Conservation (phyloP, 2,329 filamentous ascomycete species). For the Colletotrichum graminicola region DNA sequence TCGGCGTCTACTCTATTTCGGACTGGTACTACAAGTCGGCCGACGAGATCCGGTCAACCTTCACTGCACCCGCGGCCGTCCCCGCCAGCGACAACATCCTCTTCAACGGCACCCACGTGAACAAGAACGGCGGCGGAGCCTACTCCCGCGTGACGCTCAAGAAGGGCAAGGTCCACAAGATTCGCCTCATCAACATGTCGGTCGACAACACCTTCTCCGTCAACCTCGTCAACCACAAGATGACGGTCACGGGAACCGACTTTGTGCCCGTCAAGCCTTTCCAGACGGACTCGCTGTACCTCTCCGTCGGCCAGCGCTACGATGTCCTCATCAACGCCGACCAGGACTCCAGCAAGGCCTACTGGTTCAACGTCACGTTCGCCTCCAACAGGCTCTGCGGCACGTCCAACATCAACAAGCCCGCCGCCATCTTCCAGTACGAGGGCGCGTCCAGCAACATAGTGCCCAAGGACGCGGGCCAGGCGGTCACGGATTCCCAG, state of each 20-base stretch:
- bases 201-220: constrained; percentile 65
- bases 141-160: constrained; percentile 64
- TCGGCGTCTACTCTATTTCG: constrained; percentile 65
- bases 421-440: constrained; percentile 57
- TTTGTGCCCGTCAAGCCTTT: constrained; percentile 74
- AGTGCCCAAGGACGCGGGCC: constrained; percentile 50
- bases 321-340: constrained; percentile 55
- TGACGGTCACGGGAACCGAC: constrained; percentile 76
- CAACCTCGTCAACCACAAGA: constrained; percentile 69
- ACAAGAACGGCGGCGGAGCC: constrained; percentile 45
- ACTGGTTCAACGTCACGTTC: constrained; percentile 55
- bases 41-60: constrained; percentile 46
- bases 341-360: constrained; percentile 44
- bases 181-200: constrained; percentile 71
- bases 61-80: constrained; percentile 42
- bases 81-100: constrained; percentile 54
- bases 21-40: constrained; percentile 64
- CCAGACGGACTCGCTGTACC: constrained; percentile 69
- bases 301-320: constrained; percentile 69
- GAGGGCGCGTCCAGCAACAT: constrained; percentile 47
- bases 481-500: constrained; percentile 43
- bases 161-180: constrained; percentile 66
- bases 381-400: constrained; percentile 50
- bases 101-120: constrained; percentile 58
- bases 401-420: constrained; percentile 47